Conservation (phyloP, 1,139 yeast genomes). For the Magnusiomyces suaveolens region DNA sequence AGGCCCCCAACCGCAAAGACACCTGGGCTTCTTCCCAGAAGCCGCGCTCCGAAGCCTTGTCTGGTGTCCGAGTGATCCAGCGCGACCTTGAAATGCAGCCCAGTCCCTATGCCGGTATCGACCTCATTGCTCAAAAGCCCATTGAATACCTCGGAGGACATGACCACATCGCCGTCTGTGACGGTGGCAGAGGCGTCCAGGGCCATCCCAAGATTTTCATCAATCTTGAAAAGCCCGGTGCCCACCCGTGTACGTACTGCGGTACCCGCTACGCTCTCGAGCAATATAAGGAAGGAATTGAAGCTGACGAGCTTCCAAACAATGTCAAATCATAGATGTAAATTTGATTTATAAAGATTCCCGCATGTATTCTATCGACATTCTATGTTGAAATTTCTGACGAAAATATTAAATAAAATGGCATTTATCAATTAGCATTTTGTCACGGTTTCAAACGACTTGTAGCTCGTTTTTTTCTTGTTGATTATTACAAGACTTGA, state of each 20-base stretch:
- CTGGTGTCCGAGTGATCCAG: conserved; percentile 65
- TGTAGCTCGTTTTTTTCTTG: too few relatives aligned
- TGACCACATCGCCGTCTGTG: conserved; percentile 66
- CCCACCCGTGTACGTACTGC: conserved; percentile 72
- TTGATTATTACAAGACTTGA: too few relatives aligned
- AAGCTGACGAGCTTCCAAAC: conserved; percentile 17
- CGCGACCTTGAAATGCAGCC: conserved; percentile 61
- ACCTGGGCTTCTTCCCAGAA: conserved; percentile 69
- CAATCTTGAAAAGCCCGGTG: conserved; percentile 66
- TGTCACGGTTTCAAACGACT: too few relatives aligned
- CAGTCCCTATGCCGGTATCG: conserved; percentile 76
- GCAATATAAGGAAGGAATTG: conserved; percentile 19
- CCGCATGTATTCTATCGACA: background rate
- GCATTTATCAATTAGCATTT: too few relatives aligned
- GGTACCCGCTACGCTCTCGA: conserved; percentile 20
- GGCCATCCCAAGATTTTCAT: conserved; percentile 84
- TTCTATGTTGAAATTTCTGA: too few relatives aligned
- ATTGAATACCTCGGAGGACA: conserved; percentile 46
- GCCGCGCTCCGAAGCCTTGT: conserved; percentile 49
- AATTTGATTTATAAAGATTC: background rate
- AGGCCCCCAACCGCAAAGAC: conserved; percentile 64
- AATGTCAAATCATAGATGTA: conserved; percentile 4
- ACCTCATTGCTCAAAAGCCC: conserved; percentile 68
- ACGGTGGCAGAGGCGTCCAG: conserved; percentile 67
- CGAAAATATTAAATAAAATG: too few relatives aligned